Conservation (phyloP, 2,329 filamentous ascomycete genomes). For the Ophiosphaerella korrae region DNA sequence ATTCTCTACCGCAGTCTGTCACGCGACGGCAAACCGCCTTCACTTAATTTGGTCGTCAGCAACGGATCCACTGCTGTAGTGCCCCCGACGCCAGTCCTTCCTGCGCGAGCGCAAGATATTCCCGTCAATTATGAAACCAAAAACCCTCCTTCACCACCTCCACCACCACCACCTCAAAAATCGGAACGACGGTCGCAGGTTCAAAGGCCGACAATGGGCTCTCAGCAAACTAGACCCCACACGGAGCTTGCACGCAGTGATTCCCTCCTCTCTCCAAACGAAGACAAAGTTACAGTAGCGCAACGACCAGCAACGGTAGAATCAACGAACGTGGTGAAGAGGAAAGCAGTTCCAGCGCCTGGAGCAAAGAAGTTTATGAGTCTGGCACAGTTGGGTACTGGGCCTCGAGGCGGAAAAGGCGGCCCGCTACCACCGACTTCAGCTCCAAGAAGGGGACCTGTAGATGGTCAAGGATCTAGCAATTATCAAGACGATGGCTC, state of each 20-base stretch:
- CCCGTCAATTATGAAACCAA: constrained; percentile 26
- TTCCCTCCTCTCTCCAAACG: constrained; percentile 33
- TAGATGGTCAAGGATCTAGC: constrained; percentile 9
- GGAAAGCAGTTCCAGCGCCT: constrained; percentile 30
- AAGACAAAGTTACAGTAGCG: constrained; percentile 1
- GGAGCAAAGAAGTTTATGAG: constrained; percentile 33
- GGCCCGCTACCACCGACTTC: constrained; percentile 28
- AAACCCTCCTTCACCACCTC: constrained; percentile 41
- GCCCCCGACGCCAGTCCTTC: constrained; percentile 28
- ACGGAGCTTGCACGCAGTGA: constrained; percentile 31
- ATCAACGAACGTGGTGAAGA: constrained; percentile 24
- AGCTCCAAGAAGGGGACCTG: constrained; percentile 20
- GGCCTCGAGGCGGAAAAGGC: constrained; percentile 36
- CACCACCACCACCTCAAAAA: constrained; percentile 44
- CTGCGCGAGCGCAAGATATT: constrained; percentile 11
- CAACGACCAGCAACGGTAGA: constrained; percentile 6
- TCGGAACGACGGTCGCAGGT: constrained; percentile 27
- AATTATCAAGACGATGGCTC: constrained; percentile 3
- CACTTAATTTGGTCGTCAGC: constrained; percentile 39
- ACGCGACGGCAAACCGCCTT: constrained; percentile 42
- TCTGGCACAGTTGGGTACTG: constrained; percentile 34
- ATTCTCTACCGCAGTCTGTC: constrained; percentile 42
- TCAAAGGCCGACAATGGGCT: constrained; percentile 25
- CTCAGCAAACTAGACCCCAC: constrained; percentile 26
- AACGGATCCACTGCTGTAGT: constrained; percentile 47